Conservation (phyloP, 2,329 filamentous ascomycete genomes). For the Cladosporium austrohemisphaericum region DNA sequence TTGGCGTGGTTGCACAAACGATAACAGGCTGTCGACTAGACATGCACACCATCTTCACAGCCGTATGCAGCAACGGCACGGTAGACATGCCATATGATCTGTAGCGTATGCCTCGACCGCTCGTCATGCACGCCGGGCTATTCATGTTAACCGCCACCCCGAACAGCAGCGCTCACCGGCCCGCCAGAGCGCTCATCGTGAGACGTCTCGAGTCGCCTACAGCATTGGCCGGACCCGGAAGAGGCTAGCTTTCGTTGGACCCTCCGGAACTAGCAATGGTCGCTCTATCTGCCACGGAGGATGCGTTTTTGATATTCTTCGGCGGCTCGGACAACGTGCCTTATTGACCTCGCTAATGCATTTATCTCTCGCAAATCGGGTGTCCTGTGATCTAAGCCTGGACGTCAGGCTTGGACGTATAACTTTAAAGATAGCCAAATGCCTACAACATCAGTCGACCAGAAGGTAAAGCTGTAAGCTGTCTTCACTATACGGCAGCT, state of each 20-base stretch:
- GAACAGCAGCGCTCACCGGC: too few species aligned
- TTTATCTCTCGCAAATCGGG: slow-evolving; percentile 1
- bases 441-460: too few species aligned
- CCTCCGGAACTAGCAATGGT: not conserved
- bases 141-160: too few species aligned
- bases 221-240: not conserved
- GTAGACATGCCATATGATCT: not conserved
- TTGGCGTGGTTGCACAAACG: too few species aligned
- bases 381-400: not conserved
- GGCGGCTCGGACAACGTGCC: not conserved
- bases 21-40: too few species aligned
- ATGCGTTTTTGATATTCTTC: not conserved
- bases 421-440: not conserved
- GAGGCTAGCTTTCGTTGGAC: not conserved
- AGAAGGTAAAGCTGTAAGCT: too few species aligned
- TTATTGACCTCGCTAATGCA: not conserved
- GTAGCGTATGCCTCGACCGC: too few species aligned
- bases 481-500: not conserved
- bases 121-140: too few species aligned
- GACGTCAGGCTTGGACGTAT: not conserved
- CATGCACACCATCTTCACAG: too few species aligned
- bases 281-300: slow-evolving; percentile 4
- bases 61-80: not conserved
- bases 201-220: not conserved
- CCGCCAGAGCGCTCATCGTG: too few species aligned